Evolutionary conservation across 768 basidiomycete genomes (phyloP), one percentile per base, ranked within the genome.

Genomic region (Dentipellis sp.): DNA sequence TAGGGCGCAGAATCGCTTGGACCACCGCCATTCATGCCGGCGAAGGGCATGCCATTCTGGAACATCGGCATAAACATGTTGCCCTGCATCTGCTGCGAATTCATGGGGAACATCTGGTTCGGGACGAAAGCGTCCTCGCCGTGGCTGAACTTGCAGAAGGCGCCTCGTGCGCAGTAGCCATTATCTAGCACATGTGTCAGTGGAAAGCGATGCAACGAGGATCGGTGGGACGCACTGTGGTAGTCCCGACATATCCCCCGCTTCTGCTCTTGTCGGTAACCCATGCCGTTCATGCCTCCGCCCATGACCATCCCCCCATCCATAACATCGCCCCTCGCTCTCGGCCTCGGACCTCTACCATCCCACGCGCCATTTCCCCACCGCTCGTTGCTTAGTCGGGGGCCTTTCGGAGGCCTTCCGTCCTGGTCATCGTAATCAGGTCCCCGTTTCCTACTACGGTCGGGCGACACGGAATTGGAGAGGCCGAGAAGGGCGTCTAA

Each of bases 181-280:
- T 84, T 84, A 66, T 94, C 94, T 97, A 9, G 58, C 47, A 55
- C 23, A 48, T 17, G 55, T 53, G 57, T 55, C 56, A 54, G 46
- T 52, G 42, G 53, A 29, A 47, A 45, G 12, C 42, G 45, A 23
- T 60, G 45, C 53, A 50, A 35, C 37, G 42, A 54, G 39, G 17
- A 23, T 39, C 37, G 48, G 50, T 14, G 19, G 29, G 4, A 78
- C 94, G 66, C 66, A 94, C 94, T 91, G 69, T 94, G 84, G 68
- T 95, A 97, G 70, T 97, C 93, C 58, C 88, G 80, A 73, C 94
- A 97, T 59, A 87, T 80, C 11, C 88, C 88, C 61, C 83, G 78
- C 59, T 80, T 81, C 66, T 83, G 84, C 60, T 86, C 87, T 64
- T 82, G 85, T 54, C 79, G 80, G 64, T 90, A 89, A 19, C 61